These are phyloP conservation scores for Pelargonium hybrid DNA, from an alignment of 441 rosid genomes.

Conservation along the genomic window DNA sequence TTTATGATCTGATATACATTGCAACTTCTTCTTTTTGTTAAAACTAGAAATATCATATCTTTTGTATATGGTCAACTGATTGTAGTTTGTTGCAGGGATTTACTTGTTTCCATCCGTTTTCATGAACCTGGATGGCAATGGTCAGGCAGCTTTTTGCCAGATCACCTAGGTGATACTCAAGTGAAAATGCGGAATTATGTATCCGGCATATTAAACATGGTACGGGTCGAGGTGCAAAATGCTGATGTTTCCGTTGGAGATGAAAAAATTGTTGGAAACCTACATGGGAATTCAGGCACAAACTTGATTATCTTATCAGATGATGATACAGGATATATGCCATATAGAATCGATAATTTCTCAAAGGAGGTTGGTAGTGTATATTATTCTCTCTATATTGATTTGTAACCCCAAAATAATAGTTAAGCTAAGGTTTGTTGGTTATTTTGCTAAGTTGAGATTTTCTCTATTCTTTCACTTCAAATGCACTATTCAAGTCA, in stretches of 20 bases:
- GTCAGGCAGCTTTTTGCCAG: slow-evolving; percentile 97
- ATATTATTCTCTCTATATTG: slow-evolving; percentile 15
- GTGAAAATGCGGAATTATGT: slow-evolving; percentile 80
- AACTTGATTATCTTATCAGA: slow-evolving; percentile 83
- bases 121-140: slow-evolving; percentile 97
- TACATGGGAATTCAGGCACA: slow-evolving; percentile 79
- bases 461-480: not conserved
- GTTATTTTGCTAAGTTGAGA: not conserved
- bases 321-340: slow-evolving; percentile 90
- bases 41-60: not conserved
- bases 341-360: slow-evolving; percentile 96
- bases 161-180: slow-evolving; percentile 89
- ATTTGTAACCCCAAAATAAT: not conserved
- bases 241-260: slow-evolving; percentile 69
- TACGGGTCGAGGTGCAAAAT: slow-evolving; percentile 93
- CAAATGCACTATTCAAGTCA: not conserved
- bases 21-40: not conserved
- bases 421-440: not conserved
- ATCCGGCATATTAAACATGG: slow-evolving; percentile 56
- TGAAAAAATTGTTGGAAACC: slow-evolving; percentile 65
- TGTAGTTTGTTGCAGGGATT: slow-evolving; percentile 51
- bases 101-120: slow-evolving; percentile 69
- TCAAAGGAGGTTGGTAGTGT: slow-evolving; percentile 79
- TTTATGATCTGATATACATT: not conserved
- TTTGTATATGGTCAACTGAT: not conserved